phyloP scores from a whole-genome alignment of 441 rosid species.

The Rhodomyrtus psidioides region DNA sequence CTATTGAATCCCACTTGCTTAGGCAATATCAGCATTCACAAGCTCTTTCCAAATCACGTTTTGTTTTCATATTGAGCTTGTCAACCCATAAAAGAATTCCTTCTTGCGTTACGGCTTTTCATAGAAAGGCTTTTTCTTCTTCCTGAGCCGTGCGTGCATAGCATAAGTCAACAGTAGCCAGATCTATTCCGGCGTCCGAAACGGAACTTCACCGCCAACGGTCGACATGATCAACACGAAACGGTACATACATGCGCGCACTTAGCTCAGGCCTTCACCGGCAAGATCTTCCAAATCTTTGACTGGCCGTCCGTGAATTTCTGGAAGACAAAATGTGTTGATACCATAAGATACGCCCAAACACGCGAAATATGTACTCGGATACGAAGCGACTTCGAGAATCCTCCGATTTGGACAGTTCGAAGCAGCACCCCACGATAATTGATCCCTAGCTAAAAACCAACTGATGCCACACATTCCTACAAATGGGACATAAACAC shows the following conservation, averaged over 20 bases:
- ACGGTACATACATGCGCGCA: not conserved
- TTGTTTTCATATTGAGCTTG: not conserved
- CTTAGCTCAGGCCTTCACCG: not conserved
- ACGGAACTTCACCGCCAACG: not conserved
- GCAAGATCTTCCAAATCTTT: not conserved
- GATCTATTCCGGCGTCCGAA: not conserved
- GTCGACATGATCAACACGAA: not conserved
- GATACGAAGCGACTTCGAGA: not conserved
- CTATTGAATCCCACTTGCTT: not conserved
- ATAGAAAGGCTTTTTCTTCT: not conserved
- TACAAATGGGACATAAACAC: not conserved
- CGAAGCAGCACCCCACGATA: not conserved
- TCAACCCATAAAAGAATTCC: not conserved
- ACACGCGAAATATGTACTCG: not conserved
- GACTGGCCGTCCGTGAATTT: not conserved
- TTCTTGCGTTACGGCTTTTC: not conserved
- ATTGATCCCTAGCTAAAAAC: not conserved
- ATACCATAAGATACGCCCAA: not conserved
- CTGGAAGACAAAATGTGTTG: not conserved
- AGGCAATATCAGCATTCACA: not conserved
- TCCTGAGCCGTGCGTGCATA: not conserved
- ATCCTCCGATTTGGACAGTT: not conserved
- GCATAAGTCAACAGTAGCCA: not conserved
- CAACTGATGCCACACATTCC: not conserved
- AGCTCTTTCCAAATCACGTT: not conserved